Evolutionary conservation across 257 asterid genomes (phyloP).

Genomic region (Solanum corneliomulleri): DNA sequence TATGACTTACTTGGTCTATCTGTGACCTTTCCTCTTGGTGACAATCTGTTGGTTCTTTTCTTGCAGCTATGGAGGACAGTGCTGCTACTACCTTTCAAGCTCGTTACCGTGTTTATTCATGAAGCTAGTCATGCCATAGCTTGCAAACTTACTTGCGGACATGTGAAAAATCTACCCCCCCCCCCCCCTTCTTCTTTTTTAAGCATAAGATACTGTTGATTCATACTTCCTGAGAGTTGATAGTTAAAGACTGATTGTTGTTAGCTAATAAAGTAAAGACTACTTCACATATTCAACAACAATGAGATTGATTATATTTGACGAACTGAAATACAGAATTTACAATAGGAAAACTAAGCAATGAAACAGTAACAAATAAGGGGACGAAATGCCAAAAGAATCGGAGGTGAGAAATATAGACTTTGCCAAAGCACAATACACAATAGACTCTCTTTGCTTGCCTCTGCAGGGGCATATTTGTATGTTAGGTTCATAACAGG

Average conservation of each 20-base stretch:
- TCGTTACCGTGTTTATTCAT: slow-evolving; percentile 27
- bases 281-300: neutral
- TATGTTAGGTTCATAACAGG: neutral
- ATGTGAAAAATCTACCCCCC: slow-evolving; percentile 1
- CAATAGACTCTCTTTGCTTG: neutral
- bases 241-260: neutral
- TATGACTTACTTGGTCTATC: neutral
- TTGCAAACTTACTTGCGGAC: slow-evolving; percentile 34
- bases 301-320: neutral
- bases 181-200: neutral
- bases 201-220: neutral
- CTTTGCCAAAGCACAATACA: neutral
- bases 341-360: neutral
- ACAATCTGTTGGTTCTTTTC: neutral
- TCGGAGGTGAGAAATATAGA: neutral
- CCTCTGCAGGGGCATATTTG: neutral
- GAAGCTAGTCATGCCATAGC: slow-evolving; percentile 43
- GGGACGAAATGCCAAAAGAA: neutral
- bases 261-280: neutral
- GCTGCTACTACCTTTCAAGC: slow-evolving; percentile 28
- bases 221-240: neutral
- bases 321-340: neutral
- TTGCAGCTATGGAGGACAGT: slow-evolving; percentile 33
- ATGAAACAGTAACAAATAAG: neutral
- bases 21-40: neutral